Conservation (phyloP, 1,284 basidiomycete genomes). For the Heterobasidion parviporum region DNA sequence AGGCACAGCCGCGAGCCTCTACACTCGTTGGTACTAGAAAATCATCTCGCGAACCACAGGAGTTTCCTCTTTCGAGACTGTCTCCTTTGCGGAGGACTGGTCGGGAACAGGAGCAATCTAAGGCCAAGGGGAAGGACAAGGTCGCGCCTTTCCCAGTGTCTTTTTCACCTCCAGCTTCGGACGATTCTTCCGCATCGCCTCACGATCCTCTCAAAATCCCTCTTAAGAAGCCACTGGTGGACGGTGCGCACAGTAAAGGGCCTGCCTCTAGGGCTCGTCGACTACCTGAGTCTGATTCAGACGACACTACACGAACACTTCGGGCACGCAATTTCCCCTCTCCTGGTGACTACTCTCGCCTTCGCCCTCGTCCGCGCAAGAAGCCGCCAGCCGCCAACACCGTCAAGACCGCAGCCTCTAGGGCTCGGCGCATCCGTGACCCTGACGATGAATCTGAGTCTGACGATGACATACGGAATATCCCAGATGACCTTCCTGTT, state of each 20-base stretch:
- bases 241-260: neutral
- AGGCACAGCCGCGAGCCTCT: neutral
- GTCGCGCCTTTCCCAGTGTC: neutral
- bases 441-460: too few species aligned
- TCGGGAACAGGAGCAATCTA: neutral
- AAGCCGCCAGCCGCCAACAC: too few species aligned
- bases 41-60: neutral
- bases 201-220: neutral
- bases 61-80: neutral
- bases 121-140: neutral
- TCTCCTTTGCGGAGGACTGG: neutral
- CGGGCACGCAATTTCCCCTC: too few species aligned
- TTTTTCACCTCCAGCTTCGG: neutral
- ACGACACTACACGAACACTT: too few species aligned
- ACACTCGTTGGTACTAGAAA: neutral
- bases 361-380: too few species aligned
- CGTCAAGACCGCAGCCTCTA: too few species aligned
- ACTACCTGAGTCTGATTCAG: neutral
- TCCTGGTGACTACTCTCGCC: too few species aligned
- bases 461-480: too few species aligned
- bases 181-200: neutral
- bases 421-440: too few species aligned
- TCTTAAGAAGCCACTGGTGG: neutral
- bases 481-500: too few species aligned
- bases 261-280: neutral